Evolutionary conservation across 495 filamentous ascomycete genomes (phyloP).

Genomic region (Daldinia concentrica): DNA sequence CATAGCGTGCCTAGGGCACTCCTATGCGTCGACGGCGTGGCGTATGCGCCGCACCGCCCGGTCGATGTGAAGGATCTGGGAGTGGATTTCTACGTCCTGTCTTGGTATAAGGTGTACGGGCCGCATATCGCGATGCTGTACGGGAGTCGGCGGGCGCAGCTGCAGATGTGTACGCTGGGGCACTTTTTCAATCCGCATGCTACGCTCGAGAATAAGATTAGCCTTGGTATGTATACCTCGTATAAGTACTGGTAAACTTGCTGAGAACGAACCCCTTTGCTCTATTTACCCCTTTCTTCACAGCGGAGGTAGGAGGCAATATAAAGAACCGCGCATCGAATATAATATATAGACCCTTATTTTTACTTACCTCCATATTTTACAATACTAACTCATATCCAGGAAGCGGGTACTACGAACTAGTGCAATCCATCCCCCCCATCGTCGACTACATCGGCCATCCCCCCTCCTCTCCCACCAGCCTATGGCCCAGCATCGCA

Average conservation of each 20-base stretch:
- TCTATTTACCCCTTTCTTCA: background rate
- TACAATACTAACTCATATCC: background rate
- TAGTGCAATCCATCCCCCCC: conserved; percentile 64
- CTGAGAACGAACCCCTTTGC: background rate
- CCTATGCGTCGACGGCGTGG: conserved; percentile 69
- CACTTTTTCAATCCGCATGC: conserved; percentile 72
- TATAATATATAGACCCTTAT: no score
- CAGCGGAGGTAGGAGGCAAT: no score
- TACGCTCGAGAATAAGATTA: conserved; percentile 68
- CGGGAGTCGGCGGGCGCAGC: conserved; percentile 59
- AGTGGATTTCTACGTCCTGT: conserved; percentile 79
- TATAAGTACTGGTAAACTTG: no score
- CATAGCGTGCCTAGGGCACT: conserved; percentile 55
- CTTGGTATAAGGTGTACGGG: conserved; percentile 81
- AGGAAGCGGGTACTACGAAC: conserved; percentile 68
- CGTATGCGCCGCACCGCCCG: conserved; percentile 72
- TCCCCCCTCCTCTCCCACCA: conserved; percentile 50
- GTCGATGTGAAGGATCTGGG: conserved; percentile 72
- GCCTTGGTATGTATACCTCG: conserved; percentile 27
- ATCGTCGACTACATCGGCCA: conserved; percentile 65
- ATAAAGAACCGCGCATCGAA: no score
- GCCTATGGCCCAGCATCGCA: conserved; percentile 49
- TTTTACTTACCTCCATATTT: no score
- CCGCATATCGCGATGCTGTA: conserved; percentile 77
- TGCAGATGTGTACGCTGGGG: conserved; percentile 62